Evolutionary conservation across 108 stramenopile genomes (phyloP), one percentile per base, ranked within the genome.

Genomic region (Bacterosira constricta): DNA sequence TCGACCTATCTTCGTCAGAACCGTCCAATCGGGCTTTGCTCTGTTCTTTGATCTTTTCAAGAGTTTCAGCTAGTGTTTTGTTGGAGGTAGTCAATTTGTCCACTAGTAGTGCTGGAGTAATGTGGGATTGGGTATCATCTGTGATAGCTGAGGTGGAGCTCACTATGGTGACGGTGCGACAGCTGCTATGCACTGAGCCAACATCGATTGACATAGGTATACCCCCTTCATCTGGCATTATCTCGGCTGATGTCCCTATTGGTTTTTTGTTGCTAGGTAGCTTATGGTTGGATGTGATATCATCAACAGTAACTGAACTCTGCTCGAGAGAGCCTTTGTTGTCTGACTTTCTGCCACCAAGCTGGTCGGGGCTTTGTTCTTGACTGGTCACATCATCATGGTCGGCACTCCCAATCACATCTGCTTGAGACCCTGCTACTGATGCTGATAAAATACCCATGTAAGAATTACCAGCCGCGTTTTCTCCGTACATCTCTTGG

Each of bases 41-140:
- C n/a, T 60, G 13, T 9, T 54, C 37, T 39, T 68, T 26, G n/a
- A 53, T 66, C 8, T 12, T 10, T 26, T 20, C 59, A 23, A 38
- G 59, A 39, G 59, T 60, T 6, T 60, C 59, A 42, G 15, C 31
- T 26, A 60, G 34, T 38, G 34, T 38, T 38, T 60, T 38, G 41
- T 42, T 42, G 41, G 41, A 10, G 41, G 41, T 13, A 13, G 10
- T 42, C 12, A 12, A 42, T 13, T 13, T 42, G 41, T 12, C 12
- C 41, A 12, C 41, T 13, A 42, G 41, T 42, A 13, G 12, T 12
- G 41, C 41, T 10, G 41, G 13, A 42, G 13, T 13, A n/a, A n/a
- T n/a, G n/a, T n/a, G n/a, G n/a, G n/a, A n/a, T n/a, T n/a, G n/a
- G n/a, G n/a, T n/a, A n/a, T n/a, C n/a, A n/a, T n/a, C n/a, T n/a